Percentiles rank a stretch among this genome's conserved stretches.
These are phyloP conservation scores for Pulveroboletus ravenelii DNA, from an alignment of 768 basidiomycete species.

Conservation along the genomic window DNA sequence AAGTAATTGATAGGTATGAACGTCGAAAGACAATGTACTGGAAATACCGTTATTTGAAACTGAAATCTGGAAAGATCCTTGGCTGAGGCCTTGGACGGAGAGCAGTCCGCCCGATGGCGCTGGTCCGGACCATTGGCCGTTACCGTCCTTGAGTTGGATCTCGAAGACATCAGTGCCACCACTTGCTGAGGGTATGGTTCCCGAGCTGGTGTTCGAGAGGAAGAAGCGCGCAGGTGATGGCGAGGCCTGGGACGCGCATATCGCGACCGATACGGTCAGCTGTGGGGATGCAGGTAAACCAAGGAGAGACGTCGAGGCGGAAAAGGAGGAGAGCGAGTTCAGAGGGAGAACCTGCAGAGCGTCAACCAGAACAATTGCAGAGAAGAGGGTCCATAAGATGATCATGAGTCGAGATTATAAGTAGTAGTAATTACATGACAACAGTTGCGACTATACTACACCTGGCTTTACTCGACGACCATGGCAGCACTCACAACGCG, in stretches of 20 bases:
- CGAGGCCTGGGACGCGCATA: conserved; percentile 36
- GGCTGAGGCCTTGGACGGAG: conserved; percentile 38
- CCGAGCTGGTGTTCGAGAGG: conserved; percentile 46
- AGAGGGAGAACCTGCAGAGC: conserved; percentile 30
- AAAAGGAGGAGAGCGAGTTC: conserved; percentile 35
- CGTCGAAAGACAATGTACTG: background rate
- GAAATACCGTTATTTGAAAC: conserved; percentile 46
- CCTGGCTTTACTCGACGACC: background rate
- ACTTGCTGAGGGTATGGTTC: conserved; percentile 32
- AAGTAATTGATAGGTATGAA: conserved; percentile 1
- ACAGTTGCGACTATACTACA: too few species aligned
- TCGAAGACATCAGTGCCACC: conserved; percentile 43
- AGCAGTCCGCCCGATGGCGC: conserved; percentile 49
- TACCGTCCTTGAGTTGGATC: conserved; percentile 44
- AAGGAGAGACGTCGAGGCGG: conserved; percentile 32
- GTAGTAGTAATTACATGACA: too few species aligned
- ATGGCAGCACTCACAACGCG: conserved; percentile 17
- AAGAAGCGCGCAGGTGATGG: conserved; percentile 48
- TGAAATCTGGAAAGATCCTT: conserved; percentile 53
- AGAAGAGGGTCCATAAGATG: background rate
- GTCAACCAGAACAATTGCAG: background rate
- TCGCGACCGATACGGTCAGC: conserved; percentile 45
- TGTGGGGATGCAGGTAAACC: conserved; percentile 37
- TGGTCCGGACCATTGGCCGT: conserved; percentile 47
- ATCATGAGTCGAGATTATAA: too few species aligned